A percentile compares a stretch with the other conserved stretches of the same genome.
Evolutionary conservation across 176 grass and related monocot genomes (phyloP).

Genomic region (Zoysia japonica): DNA sequence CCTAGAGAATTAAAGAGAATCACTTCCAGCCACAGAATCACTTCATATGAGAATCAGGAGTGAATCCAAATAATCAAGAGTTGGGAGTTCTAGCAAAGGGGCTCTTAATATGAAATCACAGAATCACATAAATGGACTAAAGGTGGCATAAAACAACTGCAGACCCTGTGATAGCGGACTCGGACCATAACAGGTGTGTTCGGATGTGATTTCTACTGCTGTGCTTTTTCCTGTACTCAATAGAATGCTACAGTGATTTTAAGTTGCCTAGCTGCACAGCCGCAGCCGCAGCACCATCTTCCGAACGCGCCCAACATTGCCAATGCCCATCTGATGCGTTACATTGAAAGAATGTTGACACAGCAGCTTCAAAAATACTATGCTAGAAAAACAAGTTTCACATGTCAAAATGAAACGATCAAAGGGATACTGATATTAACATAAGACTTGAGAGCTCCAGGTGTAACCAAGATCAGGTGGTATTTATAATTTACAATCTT

Average conservation of each 20-base stretch:
- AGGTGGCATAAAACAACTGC: slow-evolving; percentile 11
- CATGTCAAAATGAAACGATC: slow-evolving; percentile 3
- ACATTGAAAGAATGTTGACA: neutral
- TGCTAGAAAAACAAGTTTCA: neutral
- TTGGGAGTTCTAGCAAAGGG: no score
- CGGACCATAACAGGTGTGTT: neutral
- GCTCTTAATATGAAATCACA: neutral
- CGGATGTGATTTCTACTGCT: no score
- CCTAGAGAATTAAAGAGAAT: no score
- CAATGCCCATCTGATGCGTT: slow-evolving; percentile 12
- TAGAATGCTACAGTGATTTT: no score
- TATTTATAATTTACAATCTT: neutral
- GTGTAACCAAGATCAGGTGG: neutral
- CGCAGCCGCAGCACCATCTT: no score
- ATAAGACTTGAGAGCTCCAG: neutral
- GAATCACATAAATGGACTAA: slow-evolving; percentile 16
- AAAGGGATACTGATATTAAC: neutral
- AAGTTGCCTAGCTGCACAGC: no score
- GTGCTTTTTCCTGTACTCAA: no score
- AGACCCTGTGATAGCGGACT: neutral
- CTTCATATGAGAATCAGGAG: no score
- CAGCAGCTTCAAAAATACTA: neutral
- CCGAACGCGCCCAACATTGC: neutral
- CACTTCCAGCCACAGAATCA: no score
- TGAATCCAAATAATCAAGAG: no score